phyloP scores from a whole-genome alignment of 202 grass and related monocot genomes.

The Hordeum pubiflorum region DNA sequence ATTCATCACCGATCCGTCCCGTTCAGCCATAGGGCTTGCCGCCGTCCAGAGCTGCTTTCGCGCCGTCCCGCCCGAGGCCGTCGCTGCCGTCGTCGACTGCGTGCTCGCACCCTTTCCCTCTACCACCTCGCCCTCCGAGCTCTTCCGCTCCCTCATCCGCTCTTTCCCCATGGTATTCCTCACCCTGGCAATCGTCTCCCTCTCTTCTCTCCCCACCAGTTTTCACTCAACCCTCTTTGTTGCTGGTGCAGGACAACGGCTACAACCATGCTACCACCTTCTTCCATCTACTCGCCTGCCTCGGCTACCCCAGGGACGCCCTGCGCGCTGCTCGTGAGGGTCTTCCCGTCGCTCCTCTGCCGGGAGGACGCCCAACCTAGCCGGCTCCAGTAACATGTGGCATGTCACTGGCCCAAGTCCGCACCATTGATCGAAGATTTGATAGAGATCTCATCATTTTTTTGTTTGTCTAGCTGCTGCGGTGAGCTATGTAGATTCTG shows the following conservation, averaged over 20 bases:
- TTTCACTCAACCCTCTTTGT: background rate
- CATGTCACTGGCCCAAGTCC: background rate
- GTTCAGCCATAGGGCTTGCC: conserved; percentile 21
- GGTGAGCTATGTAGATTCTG: too few species aligned
- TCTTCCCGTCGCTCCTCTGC: conserved; percentile 58
- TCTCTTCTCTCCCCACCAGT: background rate
- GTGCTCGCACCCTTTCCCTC: conserved; percentile 40
- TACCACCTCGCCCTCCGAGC: conserved; percentile 20
- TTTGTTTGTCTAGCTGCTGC: too few species aligned
- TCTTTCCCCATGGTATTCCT: conserved; percentile 32
- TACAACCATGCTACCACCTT: conserved; percentile 19
- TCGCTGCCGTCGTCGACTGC: conserved; percentile 66
- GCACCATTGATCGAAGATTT: too few species aligned
- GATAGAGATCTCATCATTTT: too few species aligned
- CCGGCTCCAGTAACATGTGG: conserved; percentile 46
- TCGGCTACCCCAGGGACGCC: conserved; percentile 4
- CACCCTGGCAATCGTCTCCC: background rate
- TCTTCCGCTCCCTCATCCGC: conserved; percentile 63
- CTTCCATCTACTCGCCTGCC: conserved; percentile 53
- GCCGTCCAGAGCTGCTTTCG: conserved; percentile 53
- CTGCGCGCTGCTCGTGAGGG: conserved; percentile 44
- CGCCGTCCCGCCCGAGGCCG: conserved; percentile 33
- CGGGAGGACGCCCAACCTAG: conserved; percentile 15
- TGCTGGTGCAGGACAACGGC: conserved; percentile 19
- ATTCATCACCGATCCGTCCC: too few species aligned